Evolutionary conservation across 2,329 filamentous ascomycete genomes (phyloP).

Genomic region (Trichocomaceae sp.): DNA sequence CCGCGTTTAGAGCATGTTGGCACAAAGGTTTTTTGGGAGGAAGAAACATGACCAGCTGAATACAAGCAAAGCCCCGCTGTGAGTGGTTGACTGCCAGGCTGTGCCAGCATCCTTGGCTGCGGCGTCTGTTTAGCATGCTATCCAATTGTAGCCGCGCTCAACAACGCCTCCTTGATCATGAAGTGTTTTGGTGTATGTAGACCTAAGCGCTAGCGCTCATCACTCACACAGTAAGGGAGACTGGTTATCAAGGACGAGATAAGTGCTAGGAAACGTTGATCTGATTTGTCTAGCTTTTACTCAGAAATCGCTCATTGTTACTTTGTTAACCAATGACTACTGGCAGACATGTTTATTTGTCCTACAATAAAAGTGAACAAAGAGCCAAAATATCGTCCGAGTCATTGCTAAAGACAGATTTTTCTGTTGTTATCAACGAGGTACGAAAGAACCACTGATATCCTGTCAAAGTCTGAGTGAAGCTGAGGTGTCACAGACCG

Average conservation of each 20-base stretch:
- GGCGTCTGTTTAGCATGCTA: not conserved
- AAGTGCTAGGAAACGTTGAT: not conserved
- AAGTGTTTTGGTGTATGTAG: not conserved
- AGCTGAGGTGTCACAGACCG: not conserved
- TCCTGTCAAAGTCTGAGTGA: not conserved
- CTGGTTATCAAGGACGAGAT: not conserved
- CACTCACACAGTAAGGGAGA: not conserved
- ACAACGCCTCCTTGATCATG: not conserved
- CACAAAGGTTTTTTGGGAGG: not conserved
- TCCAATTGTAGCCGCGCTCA: constrained; percentile 8
- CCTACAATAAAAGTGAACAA: not conserved
- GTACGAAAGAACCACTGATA: not conserved
- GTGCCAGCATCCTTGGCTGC: not conserved
- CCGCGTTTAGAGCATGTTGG: not conserved
- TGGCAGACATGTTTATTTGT: not conserved
- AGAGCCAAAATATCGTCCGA: not conserved
- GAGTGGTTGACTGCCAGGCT: not conserved
- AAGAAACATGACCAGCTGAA: not conserved
- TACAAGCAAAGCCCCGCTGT: not conserved
- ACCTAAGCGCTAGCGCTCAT: not conserved
- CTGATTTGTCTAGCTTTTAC: not conserved
- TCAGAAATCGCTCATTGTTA: not conserved
- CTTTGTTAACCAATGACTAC: not conserved
- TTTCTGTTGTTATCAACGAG: not conserved
- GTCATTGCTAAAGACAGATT: not conserved